Conservation (phyloP, 129 eudicot genomes). For the Chrysanthemum makinoi region DNA sequence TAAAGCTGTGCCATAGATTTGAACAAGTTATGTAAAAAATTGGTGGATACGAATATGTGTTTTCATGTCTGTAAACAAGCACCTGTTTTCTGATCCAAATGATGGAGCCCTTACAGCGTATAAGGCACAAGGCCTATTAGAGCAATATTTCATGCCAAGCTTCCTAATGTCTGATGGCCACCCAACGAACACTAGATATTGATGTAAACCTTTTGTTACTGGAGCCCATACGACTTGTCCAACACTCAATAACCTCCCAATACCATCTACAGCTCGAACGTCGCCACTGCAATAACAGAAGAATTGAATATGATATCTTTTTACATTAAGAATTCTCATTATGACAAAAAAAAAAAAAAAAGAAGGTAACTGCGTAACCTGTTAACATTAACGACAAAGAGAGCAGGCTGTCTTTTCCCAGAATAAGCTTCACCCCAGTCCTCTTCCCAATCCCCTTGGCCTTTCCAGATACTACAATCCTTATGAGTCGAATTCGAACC, state of each 20-base stretch:
- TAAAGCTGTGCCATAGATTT: background rate
- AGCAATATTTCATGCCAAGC: slow-evolving; percentile 87
- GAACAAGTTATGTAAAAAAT: background rate
- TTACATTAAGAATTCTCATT: slow-evolving; percentile 11
- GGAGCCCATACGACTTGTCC: slow-evolving; percentile 99
- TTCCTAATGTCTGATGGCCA: slow-evolving; percentile 79
- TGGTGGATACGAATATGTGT: background rate
- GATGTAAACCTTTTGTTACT: slow-evolving; percentile 41
- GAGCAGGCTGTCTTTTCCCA: slow-evolving; percentile 85
- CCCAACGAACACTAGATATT: slow-evolving; percentile 85
- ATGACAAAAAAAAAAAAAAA: background rate
- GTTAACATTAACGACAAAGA: slow-evolving; percentile 60
- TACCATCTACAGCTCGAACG: slow-evolving; percentile 58
- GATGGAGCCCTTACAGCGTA: slow-evolving; percentile 70
- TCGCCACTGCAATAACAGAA: slow-evolving; percentile 69
- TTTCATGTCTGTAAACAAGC: background rate
- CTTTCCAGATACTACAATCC: slow-evolving; percentile 88
- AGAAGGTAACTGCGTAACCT: slow-evolving; percentile 42
- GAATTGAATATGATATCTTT: background rate
- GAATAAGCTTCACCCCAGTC: slow-evolving; percentile 97
- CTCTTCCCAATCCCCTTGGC: slow-evolving; percentile 91
- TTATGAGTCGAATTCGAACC: slow-evolving; percentile 47
- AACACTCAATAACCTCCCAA: slow-evolving; percentile 64
- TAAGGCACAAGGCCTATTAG: slow-evolving; percentile 82
- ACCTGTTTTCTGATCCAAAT: slow-evolving; percentile 32